Base-by-base conservation (phyloP, 495 filamentous ascomycete genomes). In the Annulohypoxylon nitens region DNA sequence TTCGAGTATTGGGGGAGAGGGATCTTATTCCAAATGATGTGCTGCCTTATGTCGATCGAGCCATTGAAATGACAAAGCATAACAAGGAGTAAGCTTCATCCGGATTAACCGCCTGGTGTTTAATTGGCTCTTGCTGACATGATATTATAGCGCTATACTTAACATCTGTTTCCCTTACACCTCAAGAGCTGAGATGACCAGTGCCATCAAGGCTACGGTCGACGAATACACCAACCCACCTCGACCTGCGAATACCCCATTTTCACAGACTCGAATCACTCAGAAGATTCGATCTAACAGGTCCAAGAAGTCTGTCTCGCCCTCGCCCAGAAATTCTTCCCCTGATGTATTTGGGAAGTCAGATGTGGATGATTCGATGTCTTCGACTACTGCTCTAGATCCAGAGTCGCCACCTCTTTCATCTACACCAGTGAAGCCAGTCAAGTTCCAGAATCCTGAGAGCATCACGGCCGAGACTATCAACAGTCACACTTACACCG, bases 91-190 rank as follows among this genome's bases (percentile, higher is more conserved):
- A 76, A 67, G 85, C 66, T 23, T 25, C 9, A 16, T 33, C 64
- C 26, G 18, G 26, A 20, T 1, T 50, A 16, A 5, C 53, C 16
- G 16, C n/a, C 43, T 7, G 8, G 43, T 20, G 8, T 2, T 1
- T 14, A 11, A 23, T 18, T 25, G 6, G 8, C 30, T 12, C 1
- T 9, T 67, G 55, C 77, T 79, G 34, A 80, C 66, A 23, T 33
- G 37, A 14, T 3, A 18, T 16, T 10, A 26, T 67, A 92, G 90
- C 58, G 90, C 92, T 20, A 88, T 97, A 60, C 86, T 99, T 34
- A 99, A 99, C 77, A 92, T 99, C 64, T 99, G 96, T 84, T 97
- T 97, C 76, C 95, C 96, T 1, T 99, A 99, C 79, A 98, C 97
- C 4, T 96, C 94, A 8, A 88, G 95, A 67, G 95, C 97, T 75